These are phyloP conservation scores for Coffea humblotiana DNA, from an alignment of 305 asterid genomes.

Conservation along the genomic window DNA sequence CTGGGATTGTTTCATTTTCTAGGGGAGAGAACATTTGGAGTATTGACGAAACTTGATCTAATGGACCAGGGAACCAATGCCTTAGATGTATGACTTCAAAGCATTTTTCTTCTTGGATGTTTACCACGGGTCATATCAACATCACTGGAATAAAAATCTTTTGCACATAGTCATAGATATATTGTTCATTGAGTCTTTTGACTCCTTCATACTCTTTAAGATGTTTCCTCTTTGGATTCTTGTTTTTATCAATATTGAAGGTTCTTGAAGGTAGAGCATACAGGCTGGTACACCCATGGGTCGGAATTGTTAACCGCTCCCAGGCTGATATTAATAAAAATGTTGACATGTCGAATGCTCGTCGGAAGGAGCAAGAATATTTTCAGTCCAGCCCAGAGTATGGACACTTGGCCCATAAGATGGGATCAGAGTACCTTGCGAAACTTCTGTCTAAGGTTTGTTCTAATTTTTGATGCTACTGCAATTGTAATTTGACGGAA, in stretches of 20 bases:
- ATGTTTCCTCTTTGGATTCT: neutral
- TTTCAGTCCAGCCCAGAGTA: conserved; percentile 94
- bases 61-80: conserved; percentile 97
- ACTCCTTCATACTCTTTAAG: conserved; percentile 4
- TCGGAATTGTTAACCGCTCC: conserved; percentile 93
- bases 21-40: conserved; percentile 98
- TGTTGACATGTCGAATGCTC: conserved; percentile 81
- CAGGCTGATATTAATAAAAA: conserved; percentile 96
- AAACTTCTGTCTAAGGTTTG: conserved; percentile 78
- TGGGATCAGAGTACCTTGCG: conserved; percentile 97
- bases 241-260: conserved; percentile 37
- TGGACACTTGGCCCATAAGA: conserved; percentile 82
- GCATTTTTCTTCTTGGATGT: conserved; percentile 18
- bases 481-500: neutral
- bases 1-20: conserved; percentile 8
- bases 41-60: conserved; percentile 89
- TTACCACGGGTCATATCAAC: neutral
- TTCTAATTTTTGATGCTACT: conserved; percentile 15
- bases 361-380: conserved; percentile 85
- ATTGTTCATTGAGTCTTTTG: conserved; percentile 15
- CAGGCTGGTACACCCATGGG: conserved; percentile 97
- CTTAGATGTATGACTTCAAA: conserved; percentile 65
- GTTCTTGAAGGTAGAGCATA: conserved; percentile 95
- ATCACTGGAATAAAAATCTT: neutral
- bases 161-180: conserved; percentile 12